A percentile compares a stretch with the other conserved stretches of the same genome.
Evolutionary conservation across 1,284 basidiomycete genomes (phyloP).

Genomic region (Cutaneotrichosporon dermatis): DNA sequence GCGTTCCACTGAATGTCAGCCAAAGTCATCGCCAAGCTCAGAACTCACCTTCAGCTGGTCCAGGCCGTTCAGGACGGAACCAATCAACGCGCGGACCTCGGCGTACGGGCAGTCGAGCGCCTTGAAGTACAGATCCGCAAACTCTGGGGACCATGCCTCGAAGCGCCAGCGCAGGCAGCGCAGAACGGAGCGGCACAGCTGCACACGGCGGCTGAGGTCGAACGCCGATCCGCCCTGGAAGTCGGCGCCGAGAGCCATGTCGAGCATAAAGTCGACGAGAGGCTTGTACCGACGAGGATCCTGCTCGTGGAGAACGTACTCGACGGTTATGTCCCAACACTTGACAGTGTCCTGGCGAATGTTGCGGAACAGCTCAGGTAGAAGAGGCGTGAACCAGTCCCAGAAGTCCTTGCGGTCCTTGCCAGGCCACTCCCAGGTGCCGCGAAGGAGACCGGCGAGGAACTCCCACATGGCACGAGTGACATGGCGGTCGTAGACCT

Average conservation of each 20-base stretch:
- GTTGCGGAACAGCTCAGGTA: conserved; percentile 68
- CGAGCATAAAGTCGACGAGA: conserved; percentile 72
- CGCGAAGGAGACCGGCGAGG: conserved; percentile 68
- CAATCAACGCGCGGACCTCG: conserved; percentile 71
- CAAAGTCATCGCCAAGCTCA: no score
- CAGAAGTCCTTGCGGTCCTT: conserved; percentile 62
- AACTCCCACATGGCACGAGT: conserved; percentile 88
- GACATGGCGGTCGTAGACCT: conserved; percentile 71
- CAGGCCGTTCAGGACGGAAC: conserved; percentile 62
- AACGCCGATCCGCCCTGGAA: conserved; percentile 74
- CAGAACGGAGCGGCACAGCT: conserved; percentile 54
- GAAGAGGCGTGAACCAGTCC: conserved; percentile 70
- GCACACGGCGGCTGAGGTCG: conserved; percentile 50
- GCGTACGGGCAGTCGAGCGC: conserved; percentile 76
- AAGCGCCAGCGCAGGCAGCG: conserved; percentile 74
- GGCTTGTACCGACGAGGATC: conserved; percentile 80
- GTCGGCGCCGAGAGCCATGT: conserved; percentile 63
- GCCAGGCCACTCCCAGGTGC: conserved; percentile 85
- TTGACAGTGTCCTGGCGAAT: conserved; percentile 77
- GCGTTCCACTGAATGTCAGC: conserved; percentile 57
- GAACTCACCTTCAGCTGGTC: conserved; percentile 58
- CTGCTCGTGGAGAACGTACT: conserved; percentile 65
- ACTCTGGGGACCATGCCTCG: conserved; percentile 62
- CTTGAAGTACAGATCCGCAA: conserved; percentile 66
- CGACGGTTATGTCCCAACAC: conserved; percentile 46